These are phyloP conservation scores for Lippia alba DNA, from an alignment of 305 asterid genomes.

Conservation along the genomic window DNA sequence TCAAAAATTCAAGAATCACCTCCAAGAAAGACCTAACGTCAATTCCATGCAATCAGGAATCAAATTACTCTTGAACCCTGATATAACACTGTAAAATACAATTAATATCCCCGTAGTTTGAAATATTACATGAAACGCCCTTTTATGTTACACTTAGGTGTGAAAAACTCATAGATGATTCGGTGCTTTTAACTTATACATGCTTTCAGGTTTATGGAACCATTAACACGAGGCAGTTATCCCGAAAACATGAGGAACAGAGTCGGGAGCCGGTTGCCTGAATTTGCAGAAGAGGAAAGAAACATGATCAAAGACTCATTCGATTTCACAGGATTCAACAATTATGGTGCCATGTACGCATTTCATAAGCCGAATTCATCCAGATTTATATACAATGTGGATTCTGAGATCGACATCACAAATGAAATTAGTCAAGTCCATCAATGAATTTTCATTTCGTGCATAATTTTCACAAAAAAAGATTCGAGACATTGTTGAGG, in stretches of 20 bases:
- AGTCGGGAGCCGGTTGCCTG: conserved; percentile 49
- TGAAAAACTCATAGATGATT: neutral
- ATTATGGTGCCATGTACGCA: conserved; percentile 59
- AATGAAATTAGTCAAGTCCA: conserved; percentile 33
- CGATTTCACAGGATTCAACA: conserved; percentile 63
- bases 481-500: neutral
- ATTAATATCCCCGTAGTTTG: no score
- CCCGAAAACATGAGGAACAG: conserved; percentile 53
- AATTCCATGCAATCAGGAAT: no score
- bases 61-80: no score
- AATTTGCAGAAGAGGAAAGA: conserved; percentile 41
- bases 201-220: conserved; percentile 58
- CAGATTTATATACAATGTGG: conserved; percentile 45
- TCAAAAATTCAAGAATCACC: conserved; percentile 44
- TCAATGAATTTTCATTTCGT: neutral
- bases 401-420: conserved; percentile 43
- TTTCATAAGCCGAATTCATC: conserved; percentile 45
- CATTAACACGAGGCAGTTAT: conserved; percentile 52
- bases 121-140: no score
- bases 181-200: neutral
- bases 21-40: conserved; percentile 99
- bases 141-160: no score
- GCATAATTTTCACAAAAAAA: neutral
- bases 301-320: conserved; percentile 48
- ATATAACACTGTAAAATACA: no score